These are phyloP conservation scores for Cutaneotrichosporon spelunceum DNA, from an alignment of 1,284 basidiomycete genomes.

Conservation along the genomic window DNA sequence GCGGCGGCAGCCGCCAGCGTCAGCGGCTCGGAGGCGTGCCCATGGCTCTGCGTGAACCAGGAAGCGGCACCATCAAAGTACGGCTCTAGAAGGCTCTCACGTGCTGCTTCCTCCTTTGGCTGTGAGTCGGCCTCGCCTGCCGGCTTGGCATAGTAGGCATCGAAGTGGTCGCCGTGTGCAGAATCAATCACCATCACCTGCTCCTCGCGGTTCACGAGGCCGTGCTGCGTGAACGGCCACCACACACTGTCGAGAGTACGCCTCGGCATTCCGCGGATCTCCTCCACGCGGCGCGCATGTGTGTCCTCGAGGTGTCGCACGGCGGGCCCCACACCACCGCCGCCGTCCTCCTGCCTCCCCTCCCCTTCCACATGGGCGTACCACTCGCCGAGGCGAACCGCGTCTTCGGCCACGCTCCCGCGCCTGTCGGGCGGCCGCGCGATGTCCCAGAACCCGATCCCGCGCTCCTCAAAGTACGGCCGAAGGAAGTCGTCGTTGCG, in stretches of 20 bases:
- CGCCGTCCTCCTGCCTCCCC: neutral
- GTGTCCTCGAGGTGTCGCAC: slow-evolving; percentile 63
- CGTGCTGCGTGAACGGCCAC: slow-evolving; percentile 99
- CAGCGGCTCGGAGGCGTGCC: slow-evolving; percentile 73
- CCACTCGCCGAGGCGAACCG: slow-evolving; percentile 62
- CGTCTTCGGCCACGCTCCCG: slow-evolving; percentile 62
- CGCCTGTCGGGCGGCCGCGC: slow-evolving; percentile 45
- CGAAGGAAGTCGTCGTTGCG: slow-evolving; percentile 78
- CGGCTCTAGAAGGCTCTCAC: slow-evolving; percentile 58
- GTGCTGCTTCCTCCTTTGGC: slow-evolving; percentile 24
- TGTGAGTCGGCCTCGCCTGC: slow-evolving; percentile 18
- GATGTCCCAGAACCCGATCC: slow-evolving; percentile 43
- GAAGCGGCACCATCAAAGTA: slow-evolving; percentile 89
- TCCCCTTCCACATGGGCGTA: slow-evolving; percentile 56
- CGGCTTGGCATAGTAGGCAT: slow-evolving; percentile 56
- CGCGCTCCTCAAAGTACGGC: slow-evolving; percentile 70
- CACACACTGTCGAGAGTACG: slow-evolving; percentile 77
- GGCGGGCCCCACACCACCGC: slow-evolving; percentile 56
- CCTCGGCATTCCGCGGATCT: slow-evolving; percentile 72
- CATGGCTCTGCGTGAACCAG: slow-evolving; percentile 97
- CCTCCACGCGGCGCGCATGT: slow-evolving; percentile 64
- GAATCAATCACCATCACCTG: slow-evolving; percentile 90
- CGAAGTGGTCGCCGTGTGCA: slow-evolving; percentile 82
- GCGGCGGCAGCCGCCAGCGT: slow-evolving; percentile 83
- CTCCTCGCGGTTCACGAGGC: slow-evolving; percentile 59